Evolutionary conservation across 2,329 filamentous ascomycete species (phyloP).

Genomic region (Iodosphaeria phyllophila): DNA sequence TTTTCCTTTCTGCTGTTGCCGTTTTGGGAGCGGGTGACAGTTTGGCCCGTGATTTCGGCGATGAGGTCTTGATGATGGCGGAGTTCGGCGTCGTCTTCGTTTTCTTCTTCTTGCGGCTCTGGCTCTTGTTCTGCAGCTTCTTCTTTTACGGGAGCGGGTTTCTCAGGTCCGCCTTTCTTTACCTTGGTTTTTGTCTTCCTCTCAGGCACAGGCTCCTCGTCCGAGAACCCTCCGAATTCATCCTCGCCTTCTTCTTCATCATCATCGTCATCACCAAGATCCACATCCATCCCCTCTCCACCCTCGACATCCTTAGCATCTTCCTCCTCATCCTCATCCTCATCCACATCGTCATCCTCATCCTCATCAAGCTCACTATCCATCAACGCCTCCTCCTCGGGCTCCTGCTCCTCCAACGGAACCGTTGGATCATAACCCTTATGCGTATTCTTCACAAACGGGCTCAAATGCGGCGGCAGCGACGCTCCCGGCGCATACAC

Average conservation of each 20-base stretch:
- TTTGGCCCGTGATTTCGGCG: constrained; percentile 66
- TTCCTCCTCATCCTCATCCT: constrained; percentile 15
- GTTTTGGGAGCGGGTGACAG: constrained; percentile 27
- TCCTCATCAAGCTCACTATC: constrained; percentile 38
- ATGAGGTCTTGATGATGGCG: constrained; percentile 81
- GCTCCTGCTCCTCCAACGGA: constrained; percentile 71
- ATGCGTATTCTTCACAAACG: constrained; percentile 75
- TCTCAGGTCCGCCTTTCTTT: constrained; percentile 19
- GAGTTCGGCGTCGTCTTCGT: constrained; percentile 39
- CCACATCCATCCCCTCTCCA: constrained; percentile 29
- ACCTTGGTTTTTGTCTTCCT: constrained; percentile 17
- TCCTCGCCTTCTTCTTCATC: constrained; percentile 20
- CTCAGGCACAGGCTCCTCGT: constrained; percentile 26
- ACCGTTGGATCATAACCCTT: constrained; percentile 85
- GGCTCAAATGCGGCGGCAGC: constrained; percentile 84
- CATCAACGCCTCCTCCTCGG: constrained; percentile 65
- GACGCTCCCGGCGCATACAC: constrained; percentile 78
- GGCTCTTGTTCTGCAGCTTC: too few relatives aligned
- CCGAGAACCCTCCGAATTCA: constrained; percentile 31
- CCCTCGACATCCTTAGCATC: constrained; percentile 20
- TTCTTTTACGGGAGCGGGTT: too few relatives aligned
- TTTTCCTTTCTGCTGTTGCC: constrained; percentile 34
- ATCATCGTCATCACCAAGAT: constrained; percentile 23
- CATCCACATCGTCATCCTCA: constrained; percentile 25
- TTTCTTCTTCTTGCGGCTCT: constrained; percentile 42